phyloP scores from a whole-genome alignment of 306 rosid genomes.

The Luffa acutangula region DNA sequence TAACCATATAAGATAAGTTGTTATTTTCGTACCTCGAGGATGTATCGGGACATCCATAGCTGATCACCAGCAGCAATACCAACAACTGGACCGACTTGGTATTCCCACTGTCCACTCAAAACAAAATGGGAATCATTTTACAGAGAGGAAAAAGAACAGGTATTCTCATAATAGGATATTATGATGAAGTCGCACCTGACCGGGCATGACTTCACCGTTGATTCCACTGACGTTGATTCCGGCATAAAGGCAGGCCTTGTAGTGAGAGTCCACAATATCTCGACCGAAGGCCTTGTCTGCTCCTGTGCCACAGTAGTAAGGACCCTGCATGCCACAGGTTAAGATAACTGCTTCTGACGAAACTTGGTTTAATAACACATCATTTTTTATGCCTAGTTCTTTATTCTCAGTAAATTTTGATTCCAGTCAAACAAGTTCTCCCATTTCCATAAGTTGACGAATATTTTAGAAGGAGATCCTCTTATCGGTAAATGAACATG shows the following conservation, averaged over 20 bases:
- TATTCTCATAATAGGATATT: background rate
- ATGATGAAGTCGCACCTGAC: conserved; percentile 22
- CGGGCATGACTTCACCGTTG: conserved; percentile 53
- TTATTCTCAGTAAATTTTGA: too few relatives aligned
- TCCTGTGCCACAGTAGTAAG: conserved; percentile 42
- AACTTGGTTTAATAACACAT: background rate
- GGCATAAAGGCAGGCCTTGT: conserved; percentile 49
- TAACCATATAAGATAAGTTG: background rate
- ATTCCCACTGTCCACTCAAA: conserved; percentile 31
- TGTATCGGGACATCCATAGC: conserved; percentile 43
- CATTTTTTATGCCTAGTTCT: too few relatives aligned
- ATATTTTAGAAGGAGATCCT: background rate
- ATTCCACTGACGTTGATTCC: conserved; percentile 43
- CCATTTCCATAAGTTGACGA: background rate
- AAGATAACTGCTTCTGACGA: background rate
- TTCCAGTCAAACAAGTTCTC: background rate
- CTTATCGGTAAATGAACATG: background rate
- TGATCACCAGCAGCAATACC: conserved; percentile 48
- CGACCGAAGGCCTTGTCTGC: conserved; percentile 49
- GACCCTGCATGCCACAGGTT: conserved; percentile 20
- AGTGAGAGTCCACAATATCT: conserved; percentile 40
- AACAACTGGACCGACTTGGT: conserved; percentile 42
- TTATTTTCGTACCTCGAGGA: conserved; percentile 37
- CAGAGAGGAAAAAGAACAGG: too few relatives aligned
- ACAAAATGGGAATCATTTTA: background rate